These are phyloP conservation scores for Citrus glauca DNA, from an alignment of 345 rosid genomes.

Conservation along the genomic window DNA sequence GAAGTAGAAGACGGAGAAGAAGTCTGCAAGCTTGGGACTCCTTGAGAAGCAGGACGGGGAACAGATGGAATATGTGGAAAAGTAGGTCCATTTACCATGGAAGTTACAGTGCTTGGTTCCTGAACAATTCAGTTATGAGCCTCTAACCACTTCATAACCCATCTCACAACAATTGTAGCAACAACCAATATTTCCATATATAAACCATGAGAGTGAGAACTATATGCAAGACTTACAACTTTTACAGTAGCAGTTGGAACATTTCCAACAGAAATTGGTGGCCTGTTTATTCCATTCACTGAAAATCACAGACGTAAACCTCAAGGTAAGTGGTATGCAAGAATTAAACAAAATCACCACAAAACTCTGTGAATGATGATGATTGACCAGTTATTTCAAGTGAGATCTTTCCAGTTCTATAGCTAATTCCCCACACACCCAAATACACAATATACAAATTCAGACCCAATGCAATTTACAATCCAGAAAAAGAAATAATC, in stretches of 20 bases:
- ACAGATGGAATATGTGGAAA: slow-evolving; percentile 72
- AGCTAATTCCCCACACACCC: not conserved
- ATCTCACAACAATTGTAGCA: not conserved
- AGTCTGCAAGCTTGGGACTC: slow-evolving; percentile 66
- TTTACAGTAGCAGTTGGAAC: slow-evolving; percentile 80
- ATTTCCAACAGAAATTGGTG: slow-evolving; percentile 64
- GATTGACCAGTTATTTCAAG: not conserved
- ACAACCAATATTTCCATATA: slow-evolving; percentile 7
- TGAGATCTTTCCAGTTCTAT: not conserved
- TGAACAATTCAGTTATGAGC: slow-evolving; percentile 26
- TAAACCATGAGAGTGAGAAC: slow-evolving; percentile 3
- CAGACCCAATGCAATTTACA: not conserved
- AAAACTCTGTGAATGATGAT: not conserved
- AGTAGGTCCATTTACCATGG: slow-evolving; percentile 58
- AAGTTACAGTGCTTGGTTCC: slow-evolving; percentile 87
- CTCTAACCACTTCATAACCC: slow-evolving; percentile 14
- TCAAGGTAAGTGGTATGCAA: slow-evolving; percentile 6
- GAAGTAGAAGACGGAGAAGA: slow-evolving; percentile 74
- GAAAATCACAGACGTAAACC: slow-evolving; percentile 23
- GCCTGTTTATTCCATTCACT: slow-evolving; percentile 75
- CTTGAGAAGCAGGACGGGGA: slow-evolving; percentile 74
- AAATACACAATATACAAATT: not conserved
- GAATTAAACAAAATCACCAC: not conserved
- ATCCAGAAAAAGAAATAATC: slow-evolving; percentile 3
- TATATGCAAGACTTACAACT: slow-evolving; percentile 60